phyloP scores from a whole-genome alignment of 805 yeast species.

The Monosporozyma servazzii region DNA sequence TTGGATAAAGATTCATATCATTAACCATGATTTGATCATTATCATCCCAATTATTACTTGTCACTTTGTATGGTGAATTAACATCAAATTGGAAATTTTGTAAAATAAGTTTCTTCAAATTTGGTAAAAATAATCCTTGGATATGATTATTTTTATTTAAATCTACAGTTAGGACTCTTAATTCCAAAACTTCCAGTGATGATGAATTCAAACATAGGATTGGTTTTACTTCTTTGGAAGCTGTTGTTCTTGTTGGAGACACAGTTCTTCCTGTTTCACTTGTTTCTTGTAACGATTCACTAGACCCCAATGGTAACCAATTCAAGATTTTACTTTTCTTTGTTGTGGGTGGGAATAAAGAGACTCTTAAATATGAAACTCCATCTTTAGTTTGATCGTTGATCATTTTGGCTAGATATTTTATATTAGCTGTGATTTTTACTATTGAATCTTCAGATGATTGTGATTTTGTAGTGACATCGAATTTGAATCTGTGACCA shows the following conservation, averaged over 20 bases:
- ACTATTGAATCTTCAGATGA: conserved; percentile 8
- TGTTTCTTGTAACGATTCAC: conserved; percentile 1
- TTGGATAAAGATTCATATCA: conserved; percentile 8
- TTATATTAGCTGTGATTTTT: conserved; percentile 11
- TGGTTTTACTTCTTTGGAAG: conserved; percentile 8
- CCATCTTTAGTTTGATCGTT: conserved; percentile 18
- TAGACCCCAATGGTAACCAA: conserved; percentile 16
- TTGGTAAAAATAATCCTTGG: conserved; percentile 19
- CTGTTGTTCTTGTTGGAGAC: background rate
- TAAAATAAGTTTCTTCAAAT: conserved; percentile 8
- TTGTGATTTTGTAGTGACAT: conserved; percentile 12
- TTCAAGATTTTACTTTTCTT: conserved; percentile 13
- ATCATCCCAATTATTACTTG: background rate
- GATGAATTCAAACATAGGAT: conserved; percentile 15
- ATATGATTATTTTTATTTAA: conserved; percentile 10
- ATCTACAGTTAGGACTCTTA: conserved; percentile 10
- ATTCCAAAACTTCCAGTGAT: conserved; percentile 11
- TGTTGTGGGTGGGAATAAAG: conserved; percentile 19
- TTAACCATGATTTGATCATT: conserved; percentile 4
- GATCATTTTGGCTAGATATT: conserved; percentile 13
- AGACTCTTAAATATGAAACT: conserved; percentile 16
- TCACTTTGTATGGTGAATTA: background rate
- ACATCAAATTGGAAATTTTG: conserved; percentile 1
- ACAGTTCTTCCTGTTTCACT: background rate
- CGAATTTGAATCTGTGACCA: conserved; percentile 22